Conservation (phyloP, 1,139 yeast genomes). For the Pneumocystis jirovecii region DNA sequence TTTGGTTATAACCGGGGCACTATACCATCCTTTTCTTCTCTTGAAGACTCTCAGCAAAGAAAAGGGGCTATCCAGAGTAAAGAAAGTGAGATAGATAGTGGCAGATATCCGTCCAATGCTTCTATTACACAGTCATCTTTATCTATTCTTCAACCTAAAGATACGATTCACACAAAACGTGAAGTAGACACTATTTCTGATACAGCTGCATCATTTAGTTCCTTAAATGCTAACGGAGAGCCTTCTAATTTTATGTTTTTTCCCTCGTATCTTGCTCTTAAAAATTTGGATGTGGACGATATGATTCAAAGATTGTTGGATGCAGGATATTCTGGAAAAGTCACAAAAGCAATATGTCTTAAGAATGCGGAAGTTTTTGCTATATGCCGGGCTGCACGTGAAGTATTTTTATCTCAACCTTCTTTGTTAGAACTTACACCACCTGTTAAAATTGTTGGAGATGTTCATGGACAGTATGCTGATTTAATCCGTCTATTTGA, state of each 20-base stretch:
- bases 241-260: slow-evolving; percentile 6
- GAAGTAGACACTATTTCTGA: slow-evolving; percentile 8
- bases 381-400: slow-evolving; percentile 76
- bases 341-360: slow-evolving; percentile 75
- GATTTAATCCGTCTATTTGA: slow-evolving; percentile 83
- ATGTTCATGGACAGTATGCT: slow-evolving; percentile 91
- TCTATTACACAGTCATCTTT: slow-evolving; percentile 8
- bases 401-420: slow-evolving; percentile 78
- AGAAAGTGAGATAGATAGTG: background rate
- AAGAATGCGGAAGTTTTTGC: slow-evolving; percentile 76
- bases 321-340: slow-evolving; percentile 89
- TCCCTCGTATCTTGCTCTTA: slow-evolving; percentile 5
- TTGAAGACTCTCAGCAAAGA: background rate
- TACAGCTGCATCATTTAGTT: slow-evolving; percentile 7
- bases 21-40: background rate
- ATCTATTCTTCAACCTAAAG: slow-evolving; percentile 11
- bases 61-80: background rate
- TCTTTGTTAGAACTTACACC: slow-evolving; percentile 76
- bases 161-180: slow-evolving; percentile 11
- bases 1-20: background rate
- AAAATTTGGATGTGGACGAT: slow-evolving; percentile 49
- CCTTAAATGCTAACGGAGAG: slow-evolving; percentile 3
- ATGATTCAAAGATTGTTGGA: slow-evolving; percentile 77
- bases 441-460: slow-evolving; percentile 95
- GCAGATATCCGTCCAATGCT: background rate